These are phyloP conservation scores for Calonectria honghensis DNA, from an alignment of 2,329 filamentous ascomycete genomes.

Conservation along the genomic window DNA sequence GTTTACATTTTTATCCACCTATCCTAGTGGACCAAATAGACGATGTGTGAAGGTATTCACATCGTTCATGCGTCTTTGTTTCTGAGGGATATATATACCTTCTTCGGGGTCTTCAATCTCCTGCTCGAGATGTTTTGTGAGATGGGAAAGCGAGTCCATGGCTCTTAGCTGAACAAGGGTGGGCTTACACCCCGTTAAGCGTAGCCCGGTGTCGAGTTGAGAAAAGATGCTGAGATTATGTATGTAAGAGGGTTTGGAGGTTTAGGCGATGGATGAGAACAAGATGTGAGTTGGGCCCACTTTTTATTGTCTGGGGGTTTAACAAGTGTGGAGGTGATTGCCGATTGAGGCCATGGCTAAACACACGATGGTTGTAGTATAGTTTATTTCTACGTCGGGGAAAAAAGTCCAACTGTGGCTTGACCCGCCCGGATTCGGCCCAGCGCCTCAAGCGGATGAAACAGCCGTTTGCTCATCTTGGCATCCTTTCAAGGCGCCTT, in stretches of 20 bases:
- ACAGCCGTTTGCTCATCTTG: neutral
- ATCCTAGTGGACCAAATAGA: neutral
- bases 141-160: constrained; percentile 46
- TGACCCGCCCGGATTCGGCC: neutral
- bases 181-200: neutral
- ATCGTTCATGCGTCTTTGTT: neutral
- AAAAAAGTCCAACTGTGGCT: neutral
- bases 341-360: neutral
- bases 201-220: neutral
- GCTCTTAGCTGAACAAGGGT: neutral
- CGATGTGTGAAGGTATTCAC: constrained; percentile 25
- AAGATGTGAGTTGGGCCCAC: neutral
- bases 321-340: neutral
- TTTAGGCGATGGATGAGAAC: neutral
- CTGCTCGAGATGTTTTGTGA: constrained; percentile 61
- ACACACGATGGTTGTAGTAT: neutral
- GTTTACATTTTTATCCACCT: neutral
- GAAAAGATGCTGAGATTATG: neutral
- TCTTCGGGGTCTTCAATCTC: constrained; percentile 71
- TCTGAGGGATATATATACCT: constrained; percentile 56
- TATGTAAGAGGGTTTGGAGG: constrained; percentile 1
- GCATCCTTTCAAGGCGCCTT: neutral
- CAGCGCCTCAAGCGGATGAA: neutral
- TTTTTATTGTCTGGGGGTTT: neutral
- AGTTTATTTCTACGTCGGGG: neutral